These are phyloP conservation scores for Mycogone perniciosa DNA, from an alignment of 2,329 filamentous ascomycete genomes.

Conservation along the genomic window DNA sequence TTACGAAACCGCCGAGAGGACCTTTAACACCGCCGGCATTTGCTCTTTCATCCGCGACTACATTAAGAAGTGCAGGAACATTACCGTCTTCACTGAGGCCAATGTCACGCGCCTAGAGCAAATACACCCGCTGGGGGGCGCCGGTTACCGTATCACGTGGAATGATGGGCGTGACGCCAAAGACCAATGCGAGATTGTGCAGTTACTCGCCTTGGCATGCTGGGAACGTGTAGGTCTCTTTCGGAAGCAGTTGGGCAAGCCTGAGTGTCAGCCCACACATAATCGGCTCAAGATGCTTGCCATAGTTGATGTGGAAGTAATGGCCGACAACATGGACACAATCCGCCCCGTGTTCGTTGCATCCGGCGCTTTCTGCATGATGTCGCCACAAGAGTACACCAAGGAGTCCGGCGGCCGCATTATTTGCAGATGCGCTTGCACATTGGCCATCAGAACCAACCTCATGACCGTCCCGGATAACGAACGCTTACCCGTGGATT, in stretches of 20 bases:
- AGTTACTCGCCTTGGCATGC: slow-evolving; percentile 2
- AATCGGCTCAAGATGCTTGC: slow-evolving; percentile 6
- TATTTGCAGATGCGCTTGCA: slow-evolving; percentile 2
- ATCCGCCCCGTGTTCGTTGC: slow-evolving; percentile 6
- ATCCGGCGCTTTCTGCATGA: slow-evolving; percentile 6
- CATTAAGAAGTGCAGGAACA: not conserved
- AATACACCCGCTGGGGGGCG: not conserved
- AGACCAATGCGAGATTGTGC: not conserved
- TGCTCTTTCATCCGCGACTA: slow-evolving; percentile 1
- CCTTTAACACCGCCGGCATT: slow-evolving; percentile 1
- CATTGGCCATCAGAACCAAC: slow-evolving; percentile 4
- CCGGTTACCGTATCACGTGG: not conserved
- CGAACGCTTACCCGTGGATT: not conserved
- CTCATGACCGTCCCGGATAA: not conserved
- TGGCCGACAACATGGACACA: not conserved
- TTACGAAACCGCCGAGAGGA: slow-evolving; percentile 4
- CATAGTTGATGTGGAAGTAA: not conserved
- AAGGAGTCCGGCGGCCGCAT: not conserved
- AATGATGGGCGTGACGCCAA: not conserved
- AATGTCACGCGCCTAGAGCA: not conserved
- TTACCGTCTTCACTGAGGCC: not conserved
- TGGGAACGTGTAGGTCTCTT: slow-evolving; percentile 2
- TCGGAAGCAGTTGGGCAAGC: not conserved
- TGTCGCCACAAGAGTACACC: not conserved
- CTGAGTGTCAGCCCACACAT: not conserved